Base-by-base conservation (phyloP, 202 grass and related monocot species). In the Setaria viridis region DNA sequence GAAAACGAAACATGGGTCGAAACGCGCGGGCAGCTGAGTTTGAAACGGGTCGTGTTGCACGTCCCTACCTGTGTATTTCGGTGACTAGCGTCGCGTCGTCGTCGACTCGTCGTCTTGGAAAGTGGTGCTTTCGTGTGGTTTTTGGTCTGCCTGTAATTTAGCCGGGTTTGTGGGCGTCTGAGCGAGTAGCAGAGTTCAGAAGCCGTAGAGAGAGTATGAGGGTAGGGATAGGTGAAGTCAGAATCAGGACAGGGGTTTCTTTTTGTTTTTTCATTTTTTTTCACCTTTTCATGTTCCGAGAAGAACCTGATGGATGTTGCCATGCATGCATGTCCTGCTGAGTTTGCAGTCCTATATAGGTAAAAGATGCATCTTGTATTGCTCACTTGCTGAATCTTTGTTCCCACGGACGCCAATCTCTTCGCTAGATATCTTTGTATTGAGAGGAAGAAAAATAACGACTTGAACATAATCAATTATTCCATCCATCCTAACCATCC, bases 61-160 rank as follows among this genome's bases (percentile, higher is more conserved):
- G 74, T 50, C 51, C 70, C 55, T 0, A 25, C 64, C 82, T 85
- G 56, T 73, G 85, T 88, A 78, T 88, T 91, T 84, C 72, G 84
- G 67, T 90, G 88, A 82, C 67, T 67, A 51, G 59, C 83, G 54
- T 76, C 41, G 58, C 82, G 53, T 74, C 37, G 58, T 5, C 21
- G 59, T 62, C 59, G 59, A 62, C 59, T 62, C 59, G 59, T 62
- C 11, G 59, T 62, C 59, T 62, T 33, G 11, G 60, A 10, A 13
- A 32, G 29, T 32, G 25, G 68, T 70, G 59, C 15, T 20, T 74
- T 73, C 29, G 80, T 9, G 50, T 86, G 58, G 19, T 74, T 57
- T 88, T 91, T 87, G 76, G 70, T 85, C 77, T 77, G 64, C 77
- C 72, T 91, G 89, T 88, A 91, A 91, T 91, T 85, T 91, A 91